phyloP scores from a whole-genome alignment of 2,329 filamentous ascomycete species.

The Colletotrichum scovillei region DNA sequence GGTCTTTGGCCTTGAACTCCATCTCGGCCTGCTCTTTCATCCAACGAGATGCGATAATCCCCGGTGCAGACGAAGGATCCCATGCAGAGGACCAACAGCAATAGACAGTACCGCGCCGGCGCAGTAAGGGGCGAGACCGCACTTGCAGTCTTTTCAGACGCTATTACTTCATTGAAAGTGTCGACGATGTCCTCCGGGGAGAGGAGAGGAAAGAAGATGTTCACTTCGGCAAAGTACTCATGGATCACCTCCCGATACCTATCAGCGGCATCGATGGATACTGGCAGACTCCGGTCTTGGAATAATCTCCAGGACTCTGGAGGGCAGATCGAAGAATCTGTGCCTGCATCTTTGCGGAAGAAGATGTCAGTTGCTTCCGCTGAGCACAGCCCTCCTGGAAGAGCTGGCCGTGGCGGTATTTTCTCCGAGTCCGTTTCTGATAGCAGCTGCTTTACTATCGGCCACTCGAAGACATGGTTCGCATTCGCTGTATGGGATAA shows the following conservation, averaged over 20 bases:
- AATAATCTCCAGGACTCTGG: constrained; percentile 37
- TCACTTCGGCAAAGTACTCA: constrained; percentile 42
- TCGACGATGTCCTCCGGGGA: constrained; percentile 2
- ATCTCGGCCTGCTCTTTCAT: constrained; percentile 1
- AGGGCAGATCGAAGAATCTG: background rate
- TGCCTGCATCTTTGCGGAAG: background rate
- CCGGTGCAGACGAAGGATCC: constrained; percentile 30
- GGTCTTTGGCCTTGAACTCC: background rate
- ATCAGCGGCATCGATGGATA: background rate
- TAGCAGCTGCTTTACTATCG: constrained; percentile 38
- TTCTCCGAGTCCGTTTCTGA: background rate
- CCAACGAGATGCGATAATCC: constrained; percentile 11
- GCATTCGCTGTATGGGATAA: constrained; percentile 40
- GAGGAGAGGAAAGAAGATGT: constrained; percentile 39
- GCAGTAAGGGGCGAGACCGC: background rate
- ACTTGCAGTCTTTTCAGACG: background rate
- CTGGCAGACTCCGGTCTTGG: background rate
- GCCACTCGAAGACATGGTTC: constrained; percentile 40
- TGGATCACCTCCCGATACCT: constrained; percentile 29
- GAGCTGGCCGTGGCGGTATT: background rate
- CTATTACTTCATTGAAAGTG: constrained; percentile 8
- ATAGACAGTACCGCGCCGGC: constrained; percentile 32
- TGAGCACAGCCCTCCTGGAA: constrained; percentile 1
- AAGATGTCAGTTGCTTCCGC: constrained; percentile 34
- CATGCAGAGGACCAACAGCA: constrained; percentile 36